Evolutionary conservation across 768 basidiomycete genomes (phyloP).

Genomic region (Psilocybe cyanescens): DNA sequence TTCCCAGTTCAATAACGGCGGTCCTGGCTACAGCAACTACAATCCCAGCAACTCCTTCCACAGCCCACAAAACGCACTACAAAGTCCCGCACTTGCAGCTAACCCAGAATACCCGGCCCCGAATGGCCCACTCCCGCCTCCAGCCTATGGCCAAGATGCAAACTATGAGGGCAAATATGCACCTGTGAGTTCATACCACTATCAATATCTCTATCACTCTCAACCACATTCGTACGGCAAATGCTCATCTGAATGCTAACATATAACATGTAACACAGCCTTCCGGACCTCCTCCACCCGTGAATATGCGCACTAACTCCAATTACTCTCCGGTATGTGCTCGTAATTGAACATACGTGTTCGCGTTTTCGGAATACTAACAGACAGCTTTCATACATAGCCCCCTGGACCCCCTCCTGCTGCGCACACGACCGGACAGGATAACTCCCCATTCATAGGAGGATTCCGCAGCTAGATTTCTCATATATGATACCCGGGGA

Average conservation of each 20-base stretch:
- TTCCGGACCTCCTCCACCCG: neutral
- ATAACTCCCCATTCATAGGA: neutral
- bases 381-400: neutral
- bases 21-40: neutral
- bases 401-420: slow-evolving; percentile 11
- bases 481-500: neutral
- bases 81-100: neutral
- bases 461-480: neutral
- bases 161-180: slow-evolving; percentile 1
- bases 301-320: too few relatives aligned
- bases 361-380: neutral
- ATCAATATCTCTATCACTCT: neutral
- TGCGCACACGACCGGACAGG: slow-evolving; percentile 8
- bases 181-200: slow-evolving; percentile 2
- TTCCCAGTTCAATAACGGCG: neutral
- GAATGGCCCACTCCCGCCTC: slow-evolving; percentile 6
- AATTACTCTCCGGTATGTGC: neutral
- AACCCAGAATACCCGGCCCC: slow-evolving; percentile 7
- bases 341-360: neutral
- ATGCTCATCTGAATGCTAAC: too few relatives aligned
- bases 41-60: neutral
- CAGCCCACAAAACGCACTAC: neutral
- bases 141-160: slow-evolving; percentile 15
- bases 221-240: neutral
- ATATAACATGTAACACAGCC: neutral